Conservation (phyloP, 2,329 filamentous ascomycete genomes). For the Didymella arachidicola region DNA sequence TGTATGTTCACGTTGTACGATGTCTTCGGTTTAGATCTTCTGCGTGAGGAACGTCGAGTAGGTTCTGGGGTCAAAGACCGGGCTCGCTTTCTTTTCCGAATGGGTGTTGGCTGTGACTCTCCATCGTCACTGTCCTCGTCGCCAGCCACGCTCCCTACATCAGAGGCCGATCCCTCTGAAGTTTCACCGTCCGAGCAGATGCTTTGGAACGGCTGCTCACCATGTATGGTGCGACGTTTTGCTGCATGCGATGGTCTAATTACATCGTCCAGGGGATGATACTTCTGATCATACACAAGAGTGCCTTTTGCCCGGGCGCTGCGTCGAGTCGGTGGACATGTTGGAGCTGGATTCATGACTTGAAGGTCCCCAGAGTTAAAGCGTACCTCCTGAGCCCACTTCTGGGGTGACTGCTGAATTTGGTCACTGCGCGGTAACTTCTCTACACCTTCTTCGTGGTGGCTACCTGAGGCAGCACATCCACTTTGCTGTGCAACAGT, state of each 20-base stretch:
- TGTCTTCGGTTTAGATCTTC: slow-evolving; percentile 22
- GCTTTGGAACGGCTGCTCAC: slow-evolving; percentile 11
- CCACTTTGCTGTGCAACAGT: neutral
- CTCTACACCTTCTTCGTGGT: neutral
- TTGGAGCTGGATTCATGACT: neutral
- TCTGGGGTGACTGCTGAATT: neutral
- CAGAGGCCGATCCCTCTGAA: slow-evolving; percentile 11
- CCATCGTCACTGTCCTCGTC: slow-evolving; percentile 20
- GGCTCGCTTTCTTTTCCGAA: slow-evolving; percentile 22
- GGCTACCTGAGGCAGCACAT: neutral
- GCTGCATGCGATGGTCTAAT: slow-evolving; percentile 40
- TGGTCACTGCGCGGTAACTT: neutral
- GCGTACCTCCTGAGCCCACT: neutral
- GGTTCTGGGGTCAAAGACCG: slow-evolving; percentile 8
- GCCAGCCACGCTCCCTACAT: slow-evolving; percentile 3
- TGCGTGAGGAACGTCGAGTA: slow-evolving; percentile 39
- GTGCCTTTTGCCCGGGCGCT: slow-evolving; percentile 22
- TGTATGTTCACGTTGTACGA: slow-evolving; percentile 41
- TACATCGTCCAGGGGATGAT: slow-evolving; percentile 46
- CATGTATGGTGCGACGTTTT: slow-evolving; percentile 36
- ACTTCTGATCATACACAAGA: slow-evolving; percentile 43
- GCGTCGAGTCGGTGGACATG: slow-evolving; percentile 3
- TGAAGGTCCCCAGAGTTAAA: neutral
- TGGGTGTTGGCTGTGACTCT: slow-evolving; percentile 8
- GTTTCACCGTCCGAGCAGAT: slow-evolving; percentile 8